Percentiles rank a stretch among this genome's conserved stretches.
Conservation (phyloP, 352 stramenopile genomes). For the Globisporangium viniferum region DNA sequence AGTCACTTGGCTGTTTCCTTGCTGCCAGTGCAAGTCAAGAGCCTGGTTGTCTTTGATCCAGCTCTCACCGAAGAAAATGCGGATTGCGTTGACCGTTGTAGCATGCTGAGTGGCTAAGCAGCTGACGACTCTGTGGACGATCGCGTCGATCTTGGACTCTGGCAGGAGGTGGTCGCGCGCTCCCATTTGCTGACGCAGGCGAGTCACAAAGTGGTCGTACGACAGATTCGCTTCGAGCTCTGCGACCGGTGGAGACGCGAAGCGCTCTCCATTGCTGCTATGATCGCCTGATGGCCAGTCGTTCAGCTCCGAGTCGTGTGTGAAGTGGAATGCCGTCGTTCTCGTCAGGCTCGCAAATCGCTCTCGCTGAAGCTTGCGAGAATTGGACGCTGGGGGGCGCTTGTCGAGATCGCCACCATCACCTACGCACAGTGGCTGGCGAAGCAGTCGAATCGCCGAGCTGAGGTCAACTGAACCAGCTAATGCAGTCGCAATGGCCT, state of each 20-base stretch:
- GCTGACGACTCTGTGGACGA: background rate
- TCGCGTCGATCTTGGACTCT: slow-evolving; percentile 4
- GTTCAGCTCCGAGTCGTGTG: background rate
- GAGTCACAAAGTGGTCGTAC: slow-evolving; percentile 16
- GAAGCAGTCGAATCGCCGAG: background rate
- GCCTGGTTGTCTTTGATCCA: slow-evolving; percentile 1
- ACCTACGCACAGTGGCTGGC: background rate
- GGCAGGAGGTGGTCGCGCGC: slow-evolving; percentile 34
- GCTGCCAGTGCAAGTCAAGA: slow-evolving; percentile 23
- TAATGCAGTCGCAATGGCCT: background rate
- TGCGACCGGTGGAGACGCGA: slow-evolving; percentile 3
- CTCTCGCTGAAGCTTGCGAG: background rate
- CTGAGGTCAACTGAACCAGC: background rate
- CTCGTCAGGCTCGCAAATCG: background rate
- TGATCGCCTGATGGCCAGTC: background rate
- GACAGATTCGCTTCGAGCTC: slow-evolving; percentile 14
- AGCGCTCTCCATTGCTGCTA: background rate
- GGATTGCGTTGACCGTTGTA: slow-evolving; percentile 20
- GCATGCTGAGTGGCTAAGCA: slow-evolving; percentile 12
- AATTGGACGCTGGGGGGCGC: too few species aligned
- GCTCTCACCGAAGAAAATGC: slow-evolving; percentile 16
- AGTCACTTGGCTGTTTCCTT: slow-evolving; percentile 26
- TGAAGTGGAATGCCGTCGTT: slow-evolving; percentile 6
- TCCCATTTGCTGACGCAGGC: slow-evolving; percentile 20
- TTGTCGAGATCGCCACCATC: background rate